These are phyloP conservation scores for Colletotrichum falcatum DNA, from an alignment of 2,329 filamentous ascomycete species.

Conservation along the genomic window DNA sequence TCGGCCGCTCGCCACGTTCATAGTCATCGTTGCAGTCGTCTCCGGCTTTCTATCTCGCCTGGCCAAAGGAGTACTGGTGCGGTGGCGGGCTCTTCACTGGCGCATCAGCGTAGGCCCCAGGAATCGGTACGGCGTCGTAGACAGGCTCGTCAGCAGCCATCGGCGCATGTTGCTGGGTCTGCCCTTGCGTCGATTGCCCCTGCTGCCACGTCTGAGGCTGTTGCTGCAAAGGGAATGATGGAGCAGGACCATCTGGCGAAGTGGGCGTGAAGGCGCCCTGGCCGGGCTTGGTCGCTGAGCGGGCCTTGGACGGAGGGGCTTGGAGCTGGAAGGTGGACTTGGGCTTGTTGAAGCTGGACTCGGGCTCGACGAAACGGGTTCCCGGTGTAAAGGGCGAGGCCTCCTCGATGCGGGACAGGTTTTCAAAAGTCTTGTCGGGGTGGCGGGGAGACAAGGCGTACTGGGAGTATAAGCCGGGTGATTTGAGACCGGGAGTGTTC, in stretches of 20 bases:
- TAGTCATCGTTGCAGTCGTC: slow-evolving; percentile 20
- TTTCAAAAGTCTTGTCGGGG: slow-evolving; percentile 60
- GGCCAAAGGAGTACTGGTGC: slow-evolving; percentile 57
- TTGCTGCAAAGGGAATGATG: slow-evolving; percentile 50
- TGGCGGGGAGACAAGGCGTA: slow-evolving; percentile 59
- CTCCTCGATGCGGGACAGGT: slow-evolving; percentile 59
- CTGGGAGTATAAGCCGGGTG: slow-evolving; percentile 61
- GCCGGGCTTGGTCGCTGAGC: slow-evolving; percentile 76
- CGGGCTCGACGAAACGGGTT: slow-evolving; percentile 69
- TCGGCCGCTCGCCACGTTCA: slow-evolving; percentile 6
- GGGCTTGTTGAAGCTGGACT: slow-evolving; percentile 69
- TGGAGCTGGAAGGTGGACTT: slow-evolving; percentile 82
- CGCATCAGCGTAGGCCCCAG: slow-evolving; percentile 79
- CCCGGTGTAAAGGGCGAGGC: slow-evolving; percentile 64
- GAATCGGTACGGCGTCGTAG: slow-evolving; percentile 90
- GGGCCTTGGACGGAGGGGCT: slow-evolving; percentile 83
- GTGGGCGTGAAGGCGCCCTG: slow-evolving; percentile 72
- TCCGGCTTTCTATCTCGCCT: slow-evolving; percentile 44
- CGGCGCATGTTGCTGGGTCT: slow-evolving; percentile 72
- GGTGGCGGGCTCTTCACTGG: slow-evolving; percentile 65
- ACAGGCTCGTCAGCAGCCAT: slow-evolving; percentile 83
- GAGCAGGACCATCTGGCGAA: slow-evolving; percentile 53
- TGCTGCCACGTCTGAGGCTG: slow-evolving; percentile 60
- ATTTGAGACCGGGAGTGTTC: slow-evolving; percentile 91
- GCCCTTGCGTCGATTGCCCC: slow-evolving; percentile 61